Conservation (phyloP, 2,329 filamentous ascomycete species). For the Penicillium sp. region DNA sequence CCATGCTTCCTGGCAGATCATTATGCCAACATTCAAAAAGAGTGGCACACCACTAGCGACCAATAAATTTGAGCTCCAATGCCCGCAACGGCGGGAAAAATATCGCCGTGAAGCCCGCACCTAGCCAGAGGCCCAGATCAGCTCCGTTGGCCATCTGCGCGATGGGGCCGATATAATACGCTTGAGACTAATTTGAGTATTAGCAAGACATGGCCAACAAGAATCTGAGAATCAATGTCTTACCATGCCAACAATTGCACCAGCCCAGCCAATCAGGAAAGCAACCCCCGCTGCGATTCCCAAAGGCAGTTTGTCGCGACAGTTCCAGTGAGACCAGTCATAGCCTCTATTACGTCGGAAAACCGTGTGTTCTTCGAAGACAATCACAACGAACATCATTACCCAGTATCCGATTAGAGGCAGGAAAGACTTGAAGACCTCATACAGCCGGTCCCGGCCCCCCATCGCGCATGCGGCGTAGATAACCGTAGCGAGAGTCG, state of each 20-base stretch:
- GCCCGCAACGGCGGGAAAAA: slow-evolving; percentile 35
- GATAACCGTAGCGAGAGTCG: slow-evolving; percentile 39
- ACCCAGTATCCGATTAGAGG: slow-evolving; percentile 49
- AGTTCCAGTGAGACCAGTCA: slow-evolving; percentile 44
- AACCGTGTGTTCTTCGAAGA: slow-evolving; percentile 42
- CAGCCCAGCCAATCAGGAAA: slow-evolving; percentile 40
- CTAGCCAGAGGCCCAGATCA: slow-evolving; percentile 39
- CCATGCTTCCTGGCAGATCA: background rate
- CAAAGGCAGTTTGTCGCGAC: slow-evolving; percentile 36
- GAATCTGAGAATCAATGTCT: background rate
- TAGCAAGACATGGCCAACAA: background rate
- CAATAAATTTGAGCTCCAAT: slow-evolving; percentile 30
- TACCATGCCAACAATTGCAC: slow-evolving; percentile 42
- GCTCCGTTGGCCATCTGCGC: slow-evolving; percentile 32
- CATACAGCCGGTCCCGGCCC: slow-evolving; percentile 43
- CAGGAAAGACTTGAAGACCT: slow-evolving; percentile 46
- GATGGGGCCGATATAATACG: slow-evolving; percentile 39
- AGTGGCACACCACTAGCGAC: slow-evolving; percentile 18
- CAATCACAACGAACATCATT: slow-evolving; percentile 42
- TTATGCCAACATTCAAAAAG: background rate
- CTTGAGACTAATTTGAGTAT: slow-evolving; percentile 28
- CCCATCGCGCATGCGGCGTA: slow-evolving; percentile 45
- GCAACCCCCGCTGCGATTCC: slow-evolving; percentile 39
- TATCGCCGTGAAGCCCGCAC: slow-evolving; percentile 32
- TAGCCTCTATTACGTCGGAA: slow-evolving; percentile 39